phyloP scores from a whole-genome alignment of 2,329 filamentous ascomycete species.

The Fusarium sp. region DNA sequence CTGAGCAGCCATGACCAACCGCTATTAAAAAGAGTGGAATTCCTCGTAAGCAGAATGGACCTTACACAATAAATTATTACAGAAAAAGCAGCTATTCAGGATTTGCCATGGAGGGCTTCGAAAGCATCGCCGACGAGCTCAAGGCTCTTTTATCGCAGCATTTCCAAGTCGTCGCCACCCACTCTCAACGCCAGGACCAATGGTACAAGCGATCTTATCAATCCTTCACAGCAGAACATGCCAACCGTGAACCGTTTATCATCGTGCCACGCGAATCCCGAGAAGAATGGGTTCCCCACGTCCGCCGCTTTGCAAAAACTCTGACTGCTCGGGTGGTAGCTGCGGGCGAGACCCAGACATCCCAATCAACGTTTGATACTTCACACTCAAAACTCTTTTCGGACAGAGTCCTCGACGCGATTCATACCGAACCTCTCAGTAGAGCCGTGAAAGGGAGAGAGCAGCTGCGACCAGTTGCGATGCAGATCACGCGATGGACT shows the following conservation, averaged over 20 bases:
- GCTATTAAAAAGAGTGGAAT: not conserved
- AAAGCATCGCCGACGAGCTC: rapidly evolving
- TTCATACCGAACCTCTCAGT: not conserved
- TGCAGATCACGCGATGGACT: constrained; percentile 1
- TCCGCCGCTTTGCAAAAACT: not conserved
- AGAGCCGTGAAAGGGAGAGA: rapidly evolving
- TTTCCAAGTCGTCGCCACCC: not conserved
- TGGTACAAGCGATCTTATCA: constrained; percentile 14
- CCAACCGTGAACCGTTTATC: not conserved
- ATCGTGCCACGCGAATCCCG: not conserved
- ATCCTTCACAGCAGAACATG: not conserved
- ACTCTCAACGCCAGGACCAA: constrained; percentile 13
- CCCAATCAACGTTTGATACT: rapidly evolving
- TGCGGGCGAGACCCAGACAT: not conserved
- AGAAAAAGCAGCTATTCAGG: rapidly evolving
- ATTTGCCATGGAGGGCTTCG: not conserved
- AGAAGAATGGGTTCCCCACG: not conserved
- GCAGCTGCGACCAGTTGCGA: not conserved
- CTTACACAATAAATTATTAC: not conserved
- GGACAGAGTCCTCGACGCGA: not conserved
- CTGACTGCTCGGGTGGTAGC: not conserved
- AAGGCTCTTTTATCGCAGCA: not conserved
- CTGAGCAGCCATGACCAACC: not conserved
- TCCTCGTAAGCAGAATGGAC: not conserved
- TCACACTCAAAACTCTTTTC: not conserved